Percentiles rank a stretch among this genome's conserved stretches.
phyloP scores from a whole-genome alignment of 2,329 filamentous ascomycete genomes.

The Neophaeococcomyces aloes region DNA sequence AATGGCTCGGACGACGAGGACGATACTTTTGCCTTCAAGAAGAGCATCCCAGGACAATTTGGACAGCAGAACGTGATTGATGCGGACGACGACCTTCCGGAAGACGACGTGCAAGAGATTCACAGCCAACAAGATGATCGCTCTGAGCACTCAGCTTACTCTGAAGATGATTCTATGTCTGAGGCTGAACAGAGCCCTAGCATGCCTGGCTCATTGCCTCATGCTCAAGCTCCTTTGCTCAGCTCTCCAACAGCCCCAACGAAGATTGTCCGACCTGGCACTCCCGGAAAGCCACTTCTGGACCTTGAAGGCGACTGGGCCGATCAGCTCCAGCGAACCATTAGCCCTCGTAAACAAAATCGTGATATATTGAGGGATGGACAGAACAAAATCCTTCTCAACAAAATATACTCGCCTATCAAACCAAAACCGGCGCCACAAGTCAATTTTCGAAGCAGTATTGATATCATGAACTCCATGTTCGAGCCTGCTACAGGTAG shows the following conservation, averaged over 20 bases:
- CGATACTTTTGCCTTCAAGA: constrained; percentile 49
- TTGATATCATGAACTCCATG: constrained; percentile 92
- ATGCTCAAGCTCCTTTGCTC: constrained; percentile 29
- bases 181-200: constrained; percentile 58
- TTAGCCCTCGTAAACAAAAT: constrained; percentile 87
- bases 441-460: constrained; percentile 66
- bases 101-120: constrained; percentile 64
- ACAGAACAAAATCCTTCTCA: constrained; percentile 49
- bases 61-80: constrained; percentile 49
- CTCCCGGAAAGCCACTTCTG: constrained; percentile 44
- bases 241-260: constrained; percentile 15
- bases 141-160: constrained; percentile 53
- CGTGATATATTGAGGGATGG: constrained; percentile 59
- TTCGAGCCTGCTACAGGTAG: constrained; percentile 58
- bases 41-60: constrained; percentile 68
- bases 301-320: constrained; percentile 75
- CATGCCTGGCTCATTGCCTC: constrained; percentile 68
- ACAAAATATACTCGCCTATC: constrained; percentile 29
- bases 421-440: constrained; percentile 20
- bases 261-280: constrained; percentile 28
- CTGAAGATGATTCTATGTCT: constrained; percentile 39
- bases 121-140: constrained; percentile 62
- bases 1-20: constrained; percentile 31
- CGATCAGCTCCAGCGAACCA: constrained; percentile 83
- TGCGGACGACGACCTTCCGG: constrained; percentile 35